Evolutionary conservation across 257 asterid genomes (phyloP).

Genomic region (Buddleja alternifolia): DNA sequence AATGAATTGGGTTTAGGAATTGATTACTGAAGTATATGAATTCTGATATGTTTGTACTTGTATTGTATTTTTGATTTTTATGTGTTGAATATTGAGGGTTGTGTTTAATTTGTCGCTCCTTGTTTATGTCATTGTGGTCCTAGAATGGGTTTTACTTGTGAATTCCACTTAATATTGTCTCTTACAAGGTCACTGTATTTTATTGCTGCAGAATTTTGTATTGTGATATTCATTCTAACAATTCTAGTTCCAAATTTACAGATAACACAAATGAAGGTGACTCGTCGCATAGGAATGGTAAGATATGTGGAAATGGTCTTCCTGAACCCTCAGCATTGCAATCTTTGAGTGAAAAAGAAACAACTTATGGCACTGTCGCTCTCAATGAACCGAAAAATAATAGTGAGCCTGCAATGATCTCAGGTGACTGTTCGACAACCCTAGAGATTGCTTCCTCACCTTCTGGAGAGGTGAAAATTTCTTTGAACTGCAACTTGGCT

Average conservation of each 20-base stretch:
- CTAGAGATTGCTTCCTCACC: conserved; percentile 62
- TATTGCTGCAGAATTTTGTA: conserved; percentile 24
- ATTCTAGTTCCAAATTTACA: conserved; percentile 34
- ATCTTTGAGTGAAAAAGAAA: conserved; percentile 30
- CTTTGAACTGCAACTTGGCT: conserved; percentile 43
- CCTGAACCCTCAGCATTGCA: conserved; percentile 33
- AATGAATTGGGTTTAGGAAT: conserved; percentile 14
- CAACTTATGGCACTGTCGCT: conserved; percentile 21
- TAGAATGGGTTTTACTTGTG: conserved; percentile 13
- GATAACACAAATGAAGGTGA: conserved; percentile 44
- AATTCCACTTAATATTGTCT: conserved; percentile 16
- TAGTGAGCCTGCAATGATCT: conserved; percentile 29
- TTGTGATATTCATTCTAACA: conserved; percentile 15
- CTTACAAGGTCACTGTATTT: conserved; percentile 17
- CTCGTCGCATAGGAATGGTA: conserved; percentile 33
- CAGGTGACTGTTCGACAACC: conserved; percentile 36
- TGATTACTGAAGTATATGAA: conserved; percentile 6
- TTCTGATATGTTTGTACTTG: not conserved
- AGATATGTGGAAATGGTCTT: conserved; percentile 29
- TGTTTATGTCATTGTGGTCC: conserved; percentile 11
- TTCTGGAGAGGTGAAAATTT: conserved; percentile 62
- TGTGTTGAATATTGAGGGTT: not conserved
- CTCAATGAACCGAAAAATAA: conserved; percentile 36
- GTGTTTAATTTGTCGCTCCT: conserved; percentile 11
- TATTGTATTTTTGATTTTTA: conserved; percentile 4